Base-by-base conservation (phyloP, 2,329 filamentous ascomycete genomes). In the Monosporascus sp. region DNA sequence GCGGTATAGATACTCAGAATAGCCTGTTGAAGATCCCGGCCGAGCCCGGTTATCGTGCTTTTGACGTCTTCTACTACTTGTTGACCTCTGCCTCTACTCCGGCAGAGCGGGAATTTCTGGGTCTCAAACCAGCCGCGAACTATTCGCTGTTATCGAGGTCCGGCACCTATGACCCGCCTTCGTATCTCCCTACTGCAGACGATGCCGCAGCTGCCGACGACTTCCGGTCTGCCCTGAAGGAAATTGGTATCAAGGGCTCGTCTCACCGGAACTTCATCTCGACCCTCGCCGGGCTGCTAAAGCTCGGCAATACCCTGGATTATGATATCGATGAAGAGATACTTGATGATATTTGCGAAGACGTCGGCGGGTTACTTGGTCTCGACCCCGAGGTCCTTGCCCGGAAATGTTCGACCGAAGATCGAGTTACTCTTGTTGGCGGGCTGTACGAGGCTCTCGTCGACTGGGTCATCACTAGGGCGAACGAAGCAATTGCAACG, bases 11-110 rank as follows among this genome's bases (percentile, higher is more conserved):
- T 67, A 94, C 91, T 0, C 74, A 79, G 20, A 84, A 84, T 57
- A 94, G 93, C 43, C 77, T 99, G 11, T 76, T 97, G 17, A 85
- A 88, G 53, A 84, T 99, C 17, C 89, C 94, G 0, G 72, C 85
- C 0, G 85, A 96, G 66, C 67, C 84, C 7, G 94, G 94, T 14
- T 91, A 91, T 70, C 86, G 94, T 58, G 94, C 93, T 3, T 99
- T 99, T 63, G 93, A 99, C 66, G 94, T 96, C 49, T 97, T 99
- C 68, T 97, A 99, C 74, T 97, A 97, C 65, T 83, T 99, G 1
- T 79, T 97, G 43, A 95, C 92, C 0, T 91, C 89, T n/a, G 88
- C 89, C 1, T 96, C 94, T 0, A 94, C 90, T 1, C 85, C 88
- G 4, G 87, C 91, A 2, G 94, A 99, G 73, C 81, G 91, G 52